Evolutionary conservation across 495 filamentous ascomycete species (phyloP).

Genomic region (Corynascus novoguineensis): DNA sequence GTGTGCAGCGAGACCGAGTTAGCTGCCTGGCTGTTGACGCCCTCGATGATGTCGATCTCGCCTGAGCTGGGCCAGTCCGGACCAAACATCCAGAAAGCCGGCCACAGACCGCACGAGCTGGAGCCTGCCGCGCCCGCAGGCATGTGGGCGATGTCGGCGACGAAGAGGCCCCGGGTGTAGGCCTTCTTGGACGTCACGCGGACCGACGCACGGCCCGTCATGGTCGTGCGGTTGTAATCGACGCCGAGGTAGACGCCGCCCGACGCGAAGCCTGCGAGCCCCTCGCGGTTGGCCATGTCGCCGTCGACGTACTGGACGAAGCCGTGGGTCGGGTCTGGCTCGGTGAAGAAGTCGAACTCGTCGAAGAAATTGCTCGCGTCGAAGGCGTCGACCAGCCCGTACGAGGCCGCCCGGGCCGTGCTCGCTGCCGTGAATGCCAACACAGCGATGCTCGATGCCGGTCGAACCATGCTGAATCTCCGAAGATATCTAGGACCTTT

Average conservation of each 20-base stretch:
- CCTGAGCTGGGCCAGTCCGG: slow-evolving; percentile 71
- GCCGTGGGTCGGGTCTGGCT: slow-evolving; percentile 61
- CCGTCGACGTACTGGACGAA: slow-evolving; percentile 62
- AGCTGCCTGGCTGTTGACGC: slow-evolving; percentile 60
- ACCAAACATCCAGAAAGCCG: slow-evolving; percentile 65
- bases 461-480: slow-evolving; percentile 5
- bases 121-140: slow-evolving; percentile 45
- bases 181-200: slow-evolving; percentile 63
- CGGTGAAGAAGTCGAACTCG: slow-evolving; percentile 49
- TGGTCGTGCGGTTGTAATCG: slow-evolving; percentile 43
- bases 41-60: slow-evolving; percentile 92
- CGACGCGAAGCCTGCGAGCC: slow-evolving; percentile 52
- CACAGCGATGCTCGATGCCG: neutral
- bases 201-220: slow-evolving; percentile 59
- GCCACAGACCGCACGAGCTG: slow-evolving; percentile 55
- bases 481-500: neutral
- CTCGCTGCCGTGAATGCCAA: slow-evolving; percentile 8
- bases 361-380: slow-evolving; percentile 52
- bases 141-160: slow-evolving; percentile 73
- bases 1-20: slow-evolving; percentile 78
- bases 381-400: slow-evolving; percentile 43
- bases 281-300: slow-evolving; percentile 47
- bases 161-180: slow-evolving; percentile 64
- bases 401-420: slow-evolving; percentile 29
- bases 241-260: slow-evolving; percentile 51